Base-by-base conservation (phyloP, 2,329 filamentous ascomycete species). In the Pseudogymnoascus sp. region DNA sequence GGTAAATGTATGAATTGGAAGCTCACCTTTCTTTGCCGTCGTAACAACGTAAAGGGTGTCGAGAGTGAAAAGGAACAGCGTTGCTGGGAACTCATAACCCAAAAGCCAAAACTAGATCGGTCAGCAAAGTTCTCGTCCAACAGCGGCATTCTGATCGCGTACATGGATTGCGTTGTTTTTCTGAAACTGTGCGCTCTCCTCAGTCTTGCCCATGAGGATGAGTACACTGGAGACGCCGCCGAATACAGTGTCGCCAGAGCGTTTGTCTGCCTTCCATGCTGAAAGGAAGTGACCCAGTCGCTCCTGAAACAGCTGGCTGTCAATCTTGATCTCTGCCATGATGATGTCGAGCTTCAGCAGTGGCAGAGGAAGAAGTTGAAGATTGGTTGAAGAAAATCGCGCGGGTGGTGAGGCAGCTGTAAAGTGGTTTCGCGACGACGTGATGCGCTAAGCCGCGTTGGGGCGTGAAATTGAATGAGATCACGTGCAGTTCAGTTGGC, bases 141-240 rank as follows among this genome's bases (percentile, higher is more conserved):
- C 12, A 45, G 23, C 29, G 4, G 21, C 12, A 59, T 14, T 12
- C 29, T 45, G 51, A 67, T 68, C 63, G 80, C 88, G 74, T 82
- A 96, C 92, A 80, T 97, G 95, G 77, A 97, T 88, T 21, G 95
- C 92, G 76, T 96, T 96, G 73, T 93, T 96, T 82, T 99, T 99
- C 77, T 93, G 87, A 72, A 96, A 96, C 71, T 88, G 87, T 67
- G 88, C 88, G 45, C 85, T 83, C 72, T 97, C 93, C 73, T 95
- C 91, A 67, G 92, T 92, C 81, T 97, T 99, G 77, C 95, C 95
- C 84, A 97, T 95, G 74, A 96, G 83, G 65, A 97, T 84, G 71
- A 95, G 80, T 71, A 99, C 90, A 66, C 93, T 96, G 68, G 87
- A 86, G 68, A 86, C 93, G 73, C 93, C 93, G 70, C 85, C 87